Evolutionary conservation across 768 basidiomycete genomes (phyloP), one percentile per base, ranked within the genome.

Genomic region (Lentinula lateritia): DNA sequence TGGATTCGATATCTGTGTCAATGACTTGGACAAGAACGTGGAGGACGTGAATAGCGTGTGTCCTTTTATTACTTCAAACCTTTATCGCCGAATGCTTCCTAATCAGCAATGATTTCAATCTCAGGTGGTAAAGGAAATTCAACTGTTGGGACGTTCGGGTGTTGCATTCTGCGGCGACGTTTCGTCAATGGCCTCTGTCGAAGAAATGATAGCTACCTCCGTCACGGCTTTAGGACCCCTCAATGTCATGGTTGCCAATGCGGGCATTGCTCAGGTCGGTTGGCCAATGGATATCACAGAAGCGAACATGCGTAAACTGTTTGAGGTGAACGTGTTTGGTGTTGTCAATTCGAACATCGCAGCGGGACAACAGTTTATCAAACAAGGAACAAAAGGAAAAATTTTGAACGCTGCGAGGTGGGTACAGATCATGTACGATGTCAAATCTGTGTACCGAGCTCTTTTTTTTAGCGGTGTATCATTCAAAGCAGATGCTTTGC

Each of bases 201-300:
- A 61, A 39, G 59, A 50, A 32, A 50, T 63, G 45, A 59, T 63
- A 32, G 35, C 32, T 7, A 35, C 63, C 15, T 63, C 63, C 20
- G 63, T 63, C 6, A n/a, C 52, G n/a, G 63, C 23, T 28, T 20
- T 63, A 15, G 63, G 63, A 13, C 63, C 63, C 3, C 46, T 63
- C 16, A 46, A 53, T 45, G 59, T 63, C 42, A 76, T 80, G 76
- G 73, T 81, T 2, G 79, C 80, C 4, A 81, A 81, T 66, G 80
- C 79, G 5, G 79, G 79, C 0, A 71, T 77, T 50, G 57, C 43
- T 54, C 13, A 50, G n/a, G 61, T 61, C 32, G 32, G 41, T 36
- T 52, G 52, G 38, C 32, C 36, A 20, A 58, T 34, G 36, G 35
- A 50, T 52, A 35, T 52, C 15, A 58, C 48, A 7, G n/a, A 65